Percentiles rank a stretch among this genome's conserved stretches.
phyloP scores from a whole-genome alignment of 345 rosid species.

The Nasturtium officinale region DNA sequence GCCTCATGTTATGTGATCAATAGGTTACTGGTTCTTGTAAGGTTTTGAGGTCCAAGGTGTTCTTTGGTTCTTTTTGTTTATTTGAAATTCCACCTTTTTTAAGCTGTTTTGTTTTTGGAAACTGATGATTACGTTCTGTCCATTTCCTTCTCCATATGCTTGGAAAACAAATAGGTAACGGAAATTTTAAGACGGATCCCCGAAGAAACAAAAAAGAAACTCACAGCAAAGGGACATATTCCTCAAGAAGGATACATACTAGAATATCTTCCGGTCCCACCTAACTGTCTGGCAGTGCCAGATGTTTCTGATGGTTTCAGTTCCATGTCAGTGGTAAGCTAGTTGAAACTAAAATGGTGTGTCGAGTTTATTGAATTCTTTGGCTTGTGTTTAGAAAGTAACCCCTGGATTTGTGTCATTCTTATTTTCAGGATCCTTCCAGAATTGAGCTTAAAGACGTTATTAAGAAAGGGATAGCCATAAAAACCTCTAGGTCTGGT shows the following conservation, averaged over 20 bases:
- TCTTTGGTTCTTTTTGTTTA: conserved; percentile 6
- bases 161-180: conserved; percentile 56
- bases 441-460: conserved; percentile 74
- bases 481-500: conserved; percentile 74
- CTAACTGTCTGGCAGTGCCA: conserved; percentile 91
- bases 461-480: conserved; percentile 69
- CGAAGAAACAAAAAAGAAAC: conserved; percentile 67
- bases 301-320: conserved; percentile 83
- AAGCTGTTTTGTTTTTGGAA: conserved; percentile 24
- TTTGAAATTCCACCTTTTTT: conserved; percentile 7
- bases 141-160: conserved; percentile 30
- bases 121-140: conserved; percentile 19
- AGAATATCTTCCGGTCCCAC: conserved; percentile 84
- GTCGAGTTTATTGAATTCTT: conserved; percentile 24
- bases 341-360: conserved; percentile 18
- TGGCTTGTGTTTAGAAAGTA: conserved; percentile 10
- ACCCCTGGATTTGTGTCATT: conserved; percentile 24
- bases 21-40: conserved; percentile 15
- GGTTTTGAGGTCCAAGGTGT: conserved; percentile 19
- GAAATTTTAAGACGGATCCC: conserved; percentile 79
- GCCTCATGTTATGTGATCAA: conserved; percentile 23
- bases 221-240: conserved; percentile 73
- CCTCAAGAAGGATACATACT: conserved; percentile 93
- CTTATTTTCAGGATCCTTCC: conserved; percentile 74
- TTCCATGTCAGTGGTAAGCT: conserved; percentile 85